phyloP scores from a whole-genome alignment of 129 eudicot genomes.

The Rutidosis leptorrhynchoides region DNA sequence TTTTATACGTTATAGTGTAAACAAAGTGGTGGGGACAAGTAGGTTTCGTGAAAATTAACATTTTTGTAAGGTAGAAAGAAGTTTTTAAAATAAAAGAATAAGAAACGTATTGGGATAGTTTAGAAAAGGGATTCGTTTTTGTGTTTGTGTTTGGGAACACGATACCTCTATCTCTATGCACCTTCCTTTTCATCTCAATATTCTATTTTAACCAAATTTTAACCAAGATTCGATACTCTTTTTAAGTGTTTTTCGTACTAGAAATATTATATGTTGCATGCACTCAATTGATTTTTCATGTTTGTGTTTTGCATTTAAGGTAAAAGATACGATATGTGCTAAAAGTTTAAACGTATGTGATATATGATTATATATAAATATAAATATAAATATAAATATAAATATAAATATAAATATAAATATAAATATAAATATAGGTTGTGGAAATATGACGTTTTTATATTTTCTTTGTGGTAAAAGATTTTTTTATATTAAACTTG shows the following conservation, averaged over 20 bases:
- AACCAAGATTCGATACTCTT: neutral
- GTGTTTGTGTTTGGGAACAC: slow-evolving; percentile 29
- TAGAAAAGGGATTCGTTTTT: slow-evolving; percentile 28
- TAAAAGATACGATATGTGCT: neutral
- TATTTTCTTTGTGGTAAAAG: no score
- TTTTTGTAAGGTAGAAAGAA: slow-evolving; percentile 20
- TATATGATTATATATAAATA: no score
- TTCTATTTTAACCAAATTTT: slow-evolving; percentile 3
- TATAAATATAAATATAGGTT: no score
- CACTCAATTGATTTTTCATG: slow-evolving; percentile 7
- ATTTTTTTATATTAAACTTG: no score
- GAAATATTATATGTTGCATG: neutral
- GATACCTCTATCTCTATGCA: slow-evolving; percentile 21
- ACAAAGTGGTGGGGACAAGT: slow-evolving; percentile 20
- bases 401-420: no score
- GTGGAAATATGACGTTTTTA: no score
- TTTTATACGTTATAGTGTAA: slow-evolving; percentile 29
- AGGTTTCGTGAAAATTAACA: slow-evolving; percentile 33
- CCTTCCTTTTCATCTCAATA: slow-evolving; percentile 22
- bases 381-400: no score
- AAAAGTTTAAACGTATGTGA: neutral
- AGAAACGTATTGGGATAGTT: slow-evolving; percentile 33
- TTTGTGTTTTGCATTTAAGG: neutral
- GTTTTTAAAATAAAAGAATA: slow-evolving; percentile 3
- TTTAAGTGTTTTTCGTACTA: neutral